Evolutionary conservation across 768 basidiomycete species (phyloP).

Genomic region (Favolaschia claudopus): DNA sequence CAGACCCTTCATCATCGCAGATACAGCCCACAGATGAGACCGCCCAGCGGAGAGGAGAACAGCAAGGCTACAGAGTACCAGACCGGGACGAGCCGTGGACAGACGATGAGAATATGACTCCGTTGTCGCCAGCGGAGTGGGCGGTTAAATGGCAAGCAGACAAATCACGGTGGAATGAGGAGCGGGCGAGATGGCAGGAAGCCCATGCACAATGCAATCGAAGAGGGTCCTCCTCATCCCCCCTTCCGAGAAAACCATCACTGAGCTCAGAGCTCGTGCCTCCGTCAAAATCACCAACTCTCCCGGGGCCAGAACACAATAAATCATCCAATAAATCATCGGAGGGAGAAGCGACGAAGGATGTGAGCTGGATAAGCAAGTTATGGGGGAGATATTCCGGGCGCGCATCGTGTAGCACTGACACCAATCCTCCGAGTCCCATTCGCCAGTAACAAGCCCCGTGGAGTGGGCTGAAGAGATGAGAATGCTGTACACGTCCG

Average conservation of each 20-base stretch:
- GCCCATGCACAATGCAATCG: background rate
- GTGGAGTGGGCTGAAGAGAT: background rate
- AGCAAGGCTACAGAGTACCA: background rate
- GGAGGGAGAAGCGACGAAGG: background rate
- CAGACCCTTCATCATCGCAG: background rate
- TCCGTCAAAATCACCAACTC: too few species aligned
- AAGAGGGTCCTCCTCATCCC: background rate
- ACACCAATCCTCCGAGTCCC: background rate
- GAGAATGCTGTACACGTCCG: constrained; percentile 8
- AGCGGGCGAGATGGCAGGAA: constrained; percentile 10
- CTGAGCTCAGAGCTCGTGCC: background rate
- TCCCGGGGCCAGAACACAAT: too few species aligned
- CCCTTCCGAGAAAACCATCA: background rate
- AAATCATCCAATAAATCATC: background rate
- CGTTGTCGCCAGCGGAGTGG: constrained; percentile 12
- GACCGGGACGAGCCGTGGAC: constrained; percentile 1
- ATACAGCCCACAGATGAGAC: background rate
- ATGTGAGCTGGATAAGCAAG: constrained; percentile 7
- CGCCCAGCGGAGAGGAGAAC: background rate
- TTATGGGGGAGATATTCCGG: constrained; percentile 1
- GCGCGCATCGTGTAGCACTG: background rate
- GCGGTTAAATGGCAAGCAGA: constrained; percentile 18
- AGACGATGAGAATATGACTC: constrained; percentile 12
- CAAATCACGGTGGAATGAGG: constrained; percentile 11
- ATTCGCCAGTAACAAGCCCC: background rate